Evolutionary conservation across 345 rosid species (phyloP).

Genomic region (Mallotus nudiflorus): DNA sequence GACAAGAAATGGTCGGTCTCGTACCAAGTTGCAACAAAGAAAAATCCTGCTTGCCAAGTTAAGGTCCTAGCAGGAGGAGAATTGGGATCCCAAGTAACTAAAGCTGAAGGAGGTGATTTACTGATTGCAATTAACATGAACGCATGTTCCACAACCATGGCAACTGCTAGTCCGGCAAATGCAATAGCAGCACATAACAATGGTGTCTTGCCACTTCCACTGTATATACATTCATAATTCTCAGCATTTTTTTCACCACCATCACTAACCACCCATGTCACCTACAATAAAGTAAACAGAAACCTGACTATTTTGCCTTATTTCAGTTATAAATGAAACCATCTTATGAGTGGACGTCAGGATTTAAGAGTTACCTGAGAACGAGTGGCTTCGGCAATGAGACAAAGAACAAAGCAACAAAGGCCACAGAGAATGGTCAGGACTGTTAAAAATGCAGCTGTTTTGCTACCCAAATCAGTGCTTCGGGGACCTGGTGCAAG

Average conservation of each 20-base stretch:
- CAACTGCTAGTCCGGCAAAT: slow-evolving; percentile 58
- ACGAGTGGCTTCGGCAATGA: slow-evolving; percentile 84
- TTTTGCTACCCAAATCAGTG: slow-evolving; percentile 72
- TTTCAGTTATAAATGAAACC: too few relatives aligned
- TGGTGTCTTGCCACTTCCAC: slow-evolving; percentile 69
- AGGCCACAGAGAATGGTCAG: slow-evolving; percentile 70
- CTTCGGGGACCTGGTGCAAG: slow-evolving; percentile 54
- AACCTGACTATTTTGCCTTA: too few relatives aligned
- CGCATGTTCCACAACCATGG: slow-evolving; percentile 68
- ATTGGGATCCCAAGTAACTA: slow-evolving; percentile 50
- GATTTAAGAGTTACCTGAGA: slow-evolving; percentile 60
- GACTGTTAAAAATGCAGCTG: slow-evolving; percentile 47
- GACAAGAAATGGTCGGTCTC: background rate
- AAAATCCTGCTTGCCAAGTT: slow-evolving; percentile 69
- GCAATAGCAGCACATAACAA: slow-evolving; percentile 60
- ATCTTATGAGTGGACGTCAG: too few relatives aligned
- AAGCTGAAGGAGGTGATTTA: slow-evolving; percentile 51
- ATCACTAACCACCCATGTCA: slow-evolving; percentile 40
- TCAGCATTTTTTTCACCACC: slow-evolving; percentile 18
- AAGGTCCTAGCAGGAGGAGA: slow-evolving; percentile 41
- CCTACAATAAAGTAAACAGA: slow-evolving; percentile 37
- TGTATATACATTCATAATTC: slow-evolving; percentile 59
- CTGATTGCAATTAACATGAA: slow-evolving; percentile 68
- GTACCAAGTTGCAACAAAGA: slow-evolving; percentile 82
- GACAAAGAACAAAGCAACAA: slow-evolving; percentile 75